Conservation (phyloP, 2,329 filamentous ascomycete species). For the Penicillium verrucosum region DNA sequence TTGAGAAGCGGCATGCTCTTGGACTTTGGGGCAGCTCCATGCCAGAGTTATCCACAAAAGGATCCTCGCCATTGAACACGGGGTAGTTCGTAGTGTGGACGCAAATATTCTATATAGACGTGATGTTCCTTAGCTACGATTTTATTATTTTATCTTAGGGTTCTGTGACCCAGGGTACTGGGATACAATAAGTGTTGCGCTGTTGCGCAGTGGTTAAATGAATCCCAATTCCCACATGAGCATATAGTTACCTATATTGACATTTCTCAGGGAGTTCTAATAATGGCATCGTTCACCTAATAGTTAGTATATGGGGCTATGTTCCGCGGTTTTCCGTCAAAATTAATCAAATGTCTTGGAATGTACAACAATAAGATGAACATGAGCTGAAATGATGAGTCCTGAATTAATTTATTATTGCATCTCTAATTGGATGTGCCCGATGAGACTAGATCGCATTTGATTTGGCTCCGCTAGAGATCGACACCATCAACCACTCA, state of each 20-base stretch:
- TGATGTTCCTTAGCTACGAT: not conserved
- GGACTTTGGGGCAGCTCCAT: constrained; percentile 37
- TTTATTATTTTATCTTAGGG: not conserved
- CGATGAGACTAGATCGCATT: not conserved
- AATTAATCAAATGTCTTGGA: not conserved
- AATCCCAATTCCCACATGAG: not conserved
- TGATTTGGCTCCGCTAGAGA: not conserved
- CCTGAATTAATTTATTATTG: not conserved
- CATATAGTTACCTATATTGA: too few species aligned
- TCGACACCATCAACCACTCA: constrained; percentile 15
- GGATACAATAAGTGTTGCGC: not conserved
- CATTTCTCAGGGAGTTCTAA: not conserved
- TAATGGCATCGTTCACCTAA: not conserved
- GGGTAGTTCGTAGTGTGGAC: not conserved
- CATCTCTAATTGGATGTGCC: not conserved
- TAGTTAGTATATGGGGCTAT: not conserved
- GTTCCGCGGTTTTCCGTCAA: not conserved
- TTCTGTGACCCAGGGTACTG: not conserved
- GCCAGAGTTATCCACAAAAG: constrained; percentile 33
- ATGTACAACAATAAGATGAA: not conserved
- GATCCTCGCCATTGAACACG: constrained; percentile 24
- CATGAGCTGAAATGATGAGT: constrained; percentile 10
- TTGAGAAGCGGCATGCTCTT: constrained; percentile 35
- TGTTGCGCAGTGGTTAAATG: not conserved
- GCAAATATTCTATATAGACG: not conserved